phyloP scores from a whole-genome alignment of 306 rosid genomes.

The Astragalus membranaceus region DNA sequence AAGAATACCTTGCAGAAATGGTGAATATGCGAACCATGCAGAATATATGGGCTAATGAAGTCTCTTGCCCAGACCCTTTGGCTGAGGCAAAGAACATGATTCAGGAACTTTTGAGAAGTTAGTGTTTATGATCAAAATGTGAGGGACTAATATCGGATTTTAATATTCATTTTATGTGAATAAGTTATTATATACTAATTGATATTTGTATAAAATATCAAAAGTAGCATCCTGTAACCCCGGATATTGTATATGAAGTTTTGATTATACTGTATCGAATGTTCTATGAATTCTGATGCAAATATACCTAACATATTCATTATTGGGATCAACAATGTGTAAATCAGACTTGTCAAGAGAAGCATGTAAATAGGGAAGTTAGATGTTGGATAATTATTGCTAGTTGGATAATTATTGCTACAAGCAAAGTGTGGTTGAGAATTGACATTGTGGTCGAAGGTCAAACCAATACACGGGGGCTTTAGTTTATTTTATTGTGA shows the following conservation, averaged over 20 bases:
- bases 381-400: neutral
- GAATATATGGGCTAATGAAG: constrained; percentile 59
- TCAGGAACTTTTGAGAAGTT: constrained; percentile 34
- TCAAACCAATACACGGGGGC: too few species aligned
- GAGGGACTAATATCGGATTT: neutral
- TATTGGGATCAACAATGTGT: neutral
- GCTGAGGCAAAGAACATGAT: constrained; percentile 51
- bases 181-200: neutral
- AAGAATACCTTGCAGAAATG: constrained; percentile 33
- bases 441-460: too few species aligned
- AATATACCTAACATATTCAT: neutral
- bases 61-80: constrained; percentile 30
- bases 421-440: too few species aligned
- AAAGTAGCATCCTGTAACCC: neutral
- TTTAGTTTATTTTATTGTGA: too few species aligned
- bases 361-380: too few species aligned
- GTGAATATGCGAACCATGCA: constrained; percentile 32
- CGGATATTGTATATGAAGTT: neutral
- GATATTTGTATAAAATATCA: neutral
- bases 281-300: neutral
- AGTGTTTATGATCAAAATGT: constrained; percentile 4
- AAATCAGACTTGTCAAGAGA: too few species aligned
- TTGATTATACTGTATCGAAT: neutral
- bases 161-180: neutral
- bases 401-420: neutral